These are phyloP conservation scores for Zygosaccharomyces pseudobailii DNA, from an alignment of 1,139 yeast genomes.

Conservation along the genomic window DNA sequence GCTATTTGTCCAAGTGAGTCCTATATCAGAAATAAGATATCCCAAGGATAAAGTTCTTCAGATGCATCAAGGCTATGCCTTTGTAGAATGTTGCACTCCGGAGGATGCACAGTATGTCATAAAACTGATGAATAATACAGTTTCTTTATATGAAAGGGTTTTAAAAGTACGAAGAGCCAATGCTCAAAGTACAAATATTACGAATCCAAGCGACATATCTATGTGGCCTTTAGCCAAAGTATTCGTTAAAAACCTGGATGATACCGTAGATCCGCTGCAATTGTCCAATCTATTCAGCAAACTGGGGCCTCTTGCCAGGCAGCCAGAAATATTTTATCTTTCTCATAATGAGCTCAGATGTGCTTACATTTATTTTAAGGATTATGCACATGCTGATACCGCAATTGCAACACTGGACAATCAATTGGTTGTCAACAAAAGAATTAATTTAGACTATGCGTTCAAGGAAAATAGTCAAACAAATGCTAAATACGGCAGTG, in stretches of 20 bases:
- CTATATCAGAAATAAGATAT: slow-evolving; percentile 61
- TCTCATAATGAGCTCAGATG: slow-evolving; percentile 49
- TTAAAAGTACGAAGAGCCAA: slow-evolving; percentile 56
- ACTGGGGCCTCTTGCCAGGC: slow-evolving; percentile 59
- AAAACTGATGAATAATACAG: slow-evolving; percentile 45
- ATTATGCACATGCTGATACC: slow-evolving; percentile 63
- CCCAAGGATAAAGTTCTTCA: slow-evolving; percentile 75
- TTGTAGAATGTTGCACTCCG: slow-evolving; percentile 61
- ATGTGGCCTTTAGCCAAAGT: slow-evolving; percentile 70
- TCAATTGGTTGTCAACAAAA: slow-evolving; percentile 62
- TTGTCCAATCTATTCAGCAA: slow-evolving; percentile 57
- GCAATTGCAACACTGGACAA: slow-evolving; percentile 72
- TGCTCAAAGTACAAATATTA: slow-evolving; percentile 24
- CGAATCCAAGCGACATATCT: slow-evolving; percentile 16
- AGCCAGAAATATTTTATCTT: slow-evolving; percentile 54
- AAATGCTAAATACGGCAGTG: slow-evolving; percentile 68
- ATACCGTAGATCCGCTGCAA: slow-evolving; percentile 58
- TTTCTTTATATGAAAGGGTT: slow-evolving; percentile 59
- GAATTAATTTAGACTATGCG: slow-evolving; percentile 63
- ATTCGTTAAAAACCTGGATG: slow-evolving; percentile 68
- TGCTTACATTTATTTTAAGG: slow-evolving; percentile 59
- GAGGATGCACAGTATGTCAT: slow-evolving; percentile 70
- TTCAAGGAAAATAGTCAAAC: slow-evolving; percentile 57
- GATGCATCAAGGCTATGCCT: slow-evolving; percentile 83
- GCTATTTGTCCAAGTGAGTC: slow-evolving; percentile 80